phyloP scores from a whole-genome alignment of 2,329 filamentous ascomycete genomes.

The Aspergillus tubingensis region DNA sequence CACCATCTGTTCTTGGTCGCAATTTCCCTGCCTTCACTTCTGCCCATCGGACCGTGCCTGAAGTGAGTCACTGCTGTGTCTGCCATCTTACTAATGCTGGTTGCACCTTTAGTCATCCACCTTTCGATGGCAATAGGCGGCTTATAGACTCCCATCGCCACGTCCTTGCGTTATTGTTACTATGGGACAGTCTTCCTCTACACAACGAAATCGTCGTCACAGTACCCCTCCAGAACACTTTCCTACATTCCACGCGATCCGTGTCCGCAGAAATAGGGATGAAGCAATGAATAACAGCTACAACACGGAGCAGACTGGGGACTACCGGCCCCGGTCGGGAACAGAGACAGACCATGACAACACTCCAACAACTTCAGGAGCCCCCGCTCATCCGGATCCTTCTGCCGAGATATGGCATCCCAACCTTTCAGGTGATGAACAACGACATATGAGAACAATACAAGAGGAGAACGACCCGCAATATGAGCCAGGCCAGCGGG shows the following conservation, averaged over 20 bases:
- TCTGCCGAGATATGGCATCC: constrained; percentile 24
- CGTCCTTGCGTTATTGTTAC: constrained; percentile 28
- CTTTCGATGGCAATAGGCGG: constrained; percentile 34
- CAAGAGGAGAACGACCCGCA: constrained; percentile 42
- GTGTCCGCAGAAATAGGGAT: constrained; percentile 32
- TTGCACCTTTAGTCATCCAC: constrained; percentile 24
- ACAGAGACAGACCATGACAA: constrained; percentile 19
- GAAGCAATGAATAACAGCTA: constrained; percentile 38
- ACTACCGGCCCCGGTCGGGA: constrained; percentile 19
- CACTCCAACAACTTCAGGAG: constrained; percentile 17
- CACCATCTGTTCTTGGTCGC: not conserved
- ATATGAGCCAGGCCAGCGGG: constrained; percentile 33
- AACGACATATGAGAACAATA: constrained; percentile 34
- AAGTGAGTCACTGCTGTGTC: constrained; percentile 4
- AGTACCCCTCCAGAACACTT: constrained; percentile 26
- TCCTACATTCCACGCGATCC: constrained; percentile 23
- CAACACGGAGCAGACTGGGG: constrained; percentile 30
- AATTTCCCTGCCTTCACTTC: not conserved
- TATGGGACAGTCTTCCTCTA: constrained; percentile 49
- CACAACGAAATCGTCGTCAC: constrained; percentile 39
- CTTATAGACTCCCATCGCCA: constrained; percentile 28
- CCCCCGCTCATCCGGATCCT: constrained; percentile 11
- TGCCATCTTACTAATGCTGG: constrained; percentile 24
- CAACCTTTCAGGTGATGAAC: constrained; percentile 15
- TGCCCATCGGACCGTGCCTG: not conserved